Evolutionary conservation across 176 grass and related monocot species (phyloP).

Genomic region (Rhynchospora pubera): DNA sequence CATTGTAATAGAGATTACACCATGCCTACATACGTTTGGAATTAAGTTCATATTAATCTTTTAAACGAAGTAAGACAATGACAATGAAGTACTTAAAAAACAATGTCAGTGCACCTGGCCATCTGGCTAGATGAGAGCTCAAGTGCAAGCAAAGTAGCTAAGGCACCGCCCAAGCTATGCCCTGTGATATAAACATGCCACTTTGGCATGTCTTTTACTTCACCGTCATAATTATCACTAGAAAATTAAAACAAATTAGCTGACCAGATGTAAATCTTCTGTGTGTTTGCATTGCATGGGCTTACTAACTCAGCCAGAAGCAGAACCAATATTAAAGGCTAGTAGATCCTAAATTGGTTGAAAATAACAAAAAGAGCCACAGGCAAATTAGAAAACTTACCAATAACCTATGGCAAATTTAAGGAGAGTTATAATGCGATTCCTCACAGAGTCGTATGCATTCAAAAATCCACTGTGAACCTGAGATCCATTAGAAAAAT

Average conservation of each 20-base stretch:
- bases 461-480: slow-evolving; percentile 96
- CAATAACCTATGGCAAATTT: slow-evolving; percentile 43
- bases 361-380: not conserved
- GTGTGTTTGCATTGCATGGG: not conserved
- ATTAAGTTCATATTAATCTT: not conserved
- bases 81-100: slow-evolving; percentile 15
- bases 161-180: slow-evolving; percentile 97
- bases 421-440: slow-evolving; percentile 63
- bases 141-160: slow-evolving; percentile 85
- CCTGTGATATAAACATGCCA: slow-evolving; percentile 93
- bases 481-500: slow-evolving; percentile 37
- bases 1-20: slow-evolving; percentile 66
- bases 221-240: slow-evolving; percentile 39
- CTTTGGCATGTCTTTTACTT: slow-evolving; percentile 35
- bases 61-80: not conserved
- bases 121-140: slow-evolving; percentile 86
- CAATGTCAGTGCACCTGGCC: slow-evolving; percentile 57
- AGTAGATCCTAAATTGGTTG: not conserved
- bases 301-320: not conserved
- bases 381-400: slow-evolving; percentile 41
- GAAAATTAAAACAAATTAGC: slow-evolving; percentile 22
- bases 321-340: not conserved
- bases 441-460: slow-evolving; percentile 91
- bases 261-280: not conserved
- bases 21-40: slow-evolving; percentile 39